Base-by-base conservation (phyloP, 805 yeast species). In the Tetrapisispora arboricola region DNA sequence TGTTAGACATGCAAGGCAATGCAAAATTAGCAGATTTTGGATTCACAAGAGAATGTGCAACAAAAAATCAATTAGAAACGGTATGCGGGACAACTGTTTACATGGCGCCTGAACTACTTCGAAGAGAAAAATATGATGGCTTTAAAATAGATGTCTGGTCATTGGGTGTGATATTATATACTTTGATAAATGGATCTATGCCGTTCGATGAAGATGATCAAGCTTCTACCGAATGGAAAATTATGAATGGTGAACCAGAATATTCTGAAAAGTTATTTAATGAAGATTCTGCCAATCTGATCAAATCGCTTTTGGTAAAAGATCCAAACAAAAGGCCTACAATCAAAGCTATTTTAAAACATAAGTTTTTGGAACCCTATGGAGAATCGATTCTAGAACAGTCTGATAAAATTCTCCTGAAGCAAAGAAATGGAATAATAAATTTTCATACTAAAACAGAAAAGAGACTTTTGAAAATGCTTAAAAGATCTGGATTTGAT, bases 71-170 rank as follows among this genome's bases (percentile, higher is more conserved):
- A 36, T 62, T 90, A 26, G 83, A 80, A 38, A 92, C 96, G 0
- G 70, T 87, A 1, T 90, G 98, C 62, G 98, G 98, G 3, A 90
- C 97, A 0, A 78, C 87, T 1, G 94, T 86, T 3, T 90, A 90
- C 58, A 88, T 90, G 95, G 96, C 98, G 0, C 98, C 98, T 0
- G 98, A 90, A 57, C 67, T 92, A 46, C 66, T 88, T 15, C 66
- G 68, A 41, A 71, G 78, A 45, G 72, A 75, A 45, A 77, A 78
- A 35, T 87, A 87, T 58, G 77, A 78, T 32, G 97, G 96, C 0
- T 72, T 76, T 48, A 79, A 81, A 50, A 77, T 79, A 2, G 98
- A 90, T 57, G 77, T 84, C 6, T 90, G 98, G 98, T 76, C 96
- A 0, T 62, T 90, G 46, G 98, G 98, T 1, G 75, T 92, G 10